Evolutionary conservation across 106 monocot species (phyloP), one percentile per base, ranked within the genome.

Genomic region (Amphibolis antarctica): DNA sequence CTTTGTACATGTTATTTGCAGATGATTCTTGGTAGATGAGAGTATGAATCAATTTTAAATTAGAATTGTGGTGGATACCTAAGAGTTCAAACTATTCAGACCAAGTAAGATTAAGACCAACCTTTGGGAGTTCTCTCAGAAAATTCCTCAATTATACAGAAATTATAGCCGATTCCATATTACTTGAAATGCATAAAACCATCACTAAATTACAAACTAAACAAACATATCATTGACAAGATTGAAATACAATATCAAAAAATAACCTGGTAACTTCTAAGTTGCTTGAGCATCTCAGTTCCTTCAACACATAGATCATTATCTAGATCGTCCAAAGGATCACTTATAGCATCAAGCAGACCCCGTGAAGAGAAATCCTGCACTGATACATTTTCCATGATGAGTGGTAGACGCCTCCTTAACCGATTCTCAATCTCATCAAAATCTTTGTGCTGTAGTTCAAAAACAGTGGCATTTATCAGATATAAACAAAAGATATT

Each of bases 261-360:
- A 51, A 51, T 68, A 85, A 98, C 98, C 66, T 98, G 98, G 76
- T 91, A 91, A 55, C 67, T 76, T 79, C 72, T 83, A n/a, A 70
- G 47, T 57, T 85, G 80, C 49, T 73, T 78, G 19, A 80, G 62
- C 65, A 66, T 55, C 29, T 98, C 91, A 60, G 63, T 66, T 30
- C 85, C 91, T 77, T 82, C 91, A 42, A 83, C 91, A 64, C 80
- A 82, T 71, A 81, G 81, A 55, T 81, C 86, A 66, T 63, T 72
- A 14, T 85, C 89, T 21, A 82, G 44, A 79, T 91, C 96, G 60
- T 79, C 70, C 11, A 85, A 71, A 50, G 98, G 91, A 64, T 88
- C 86, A 73, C 87, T 98, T 46, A 90, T 74, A 45, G 77, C 69
- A 53, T 91, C 91, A 74, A 64, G 26, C 62, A 84, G 72, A 46